A percentile compares a stretch with the other conserved stretches of the same genome.
Evolutionary conservation across 129 eudicot genomes (phyloP).

Genomic region (Flaveria ramosissima): DNA sequence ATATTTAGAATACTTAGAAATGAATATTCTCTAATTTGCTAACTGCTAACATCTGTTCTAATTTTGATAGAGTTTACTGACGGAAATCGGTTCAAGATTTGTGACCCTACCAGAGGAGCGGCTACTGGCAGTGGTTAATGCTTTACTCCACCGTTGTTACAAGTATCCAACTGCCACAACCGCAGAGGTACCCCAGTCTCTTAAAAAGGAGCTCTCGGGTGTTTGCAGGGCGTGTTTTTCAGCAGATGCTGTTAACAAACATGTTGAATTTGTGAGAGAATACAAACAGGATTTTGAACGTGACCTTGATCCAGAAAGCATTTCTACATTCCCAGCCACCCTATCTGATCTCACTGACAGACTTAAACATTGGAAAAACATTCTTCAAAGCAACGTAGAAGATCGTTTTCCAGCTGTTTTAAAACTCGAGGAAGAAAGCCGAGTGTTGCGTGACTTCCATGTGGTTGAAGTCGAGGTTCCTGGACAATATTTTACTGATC

Average conservation of each 20-base stretch:
- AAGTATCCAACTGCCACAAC: constrained; percentile 98
- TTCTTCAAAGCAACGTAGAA: constrained; percentile 95
- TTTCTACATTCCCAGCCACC: constrained; percentile 88
- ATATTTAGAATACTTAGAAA: background rate
- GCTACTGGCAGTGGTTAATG: constrained; percentile 92
- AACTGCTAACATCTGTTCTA: background rate
- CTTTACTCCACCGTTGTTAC: constrained; percentile 93
- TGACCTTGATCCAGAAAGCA: constrained; percentile 98
- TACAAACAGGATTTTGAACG: constrained; percentile 98
- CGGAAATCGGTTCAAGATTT: constrained; percentile 98
- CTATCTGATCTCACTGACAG: constrained; percentile 91
- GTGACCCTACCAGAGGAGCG: constrained; percentile 98
- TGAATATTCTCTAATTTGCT: background rate
- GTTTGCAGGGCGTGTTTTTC: constrained; percentile 99
- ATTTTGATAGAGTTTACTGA: constrained; percentile 68
- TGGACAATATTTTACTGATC: constrained; percentile 35
- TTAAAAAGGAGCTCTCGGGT: constrained; percentile 98
- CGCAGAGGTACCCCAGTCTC: constrained; percentile 97
- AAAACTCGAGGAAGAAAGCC: constrained; percentile 97
- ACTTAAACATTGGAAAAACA: constrained; percentile 97
- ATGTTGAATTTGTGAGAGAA: constrained; percentile 94
- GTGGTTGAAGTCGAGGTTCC: constrained; percentile 95
- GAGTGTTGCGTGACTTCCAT: constrained; percentile 94
- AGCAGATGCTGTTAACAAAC: constrained; percentile 98
- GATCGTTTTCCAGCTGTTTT: constrained; percentile 94